Conservation (phyloP, 2,329 filamentous ascomycete genomes). For the Claviceps sorghi region DNA sequence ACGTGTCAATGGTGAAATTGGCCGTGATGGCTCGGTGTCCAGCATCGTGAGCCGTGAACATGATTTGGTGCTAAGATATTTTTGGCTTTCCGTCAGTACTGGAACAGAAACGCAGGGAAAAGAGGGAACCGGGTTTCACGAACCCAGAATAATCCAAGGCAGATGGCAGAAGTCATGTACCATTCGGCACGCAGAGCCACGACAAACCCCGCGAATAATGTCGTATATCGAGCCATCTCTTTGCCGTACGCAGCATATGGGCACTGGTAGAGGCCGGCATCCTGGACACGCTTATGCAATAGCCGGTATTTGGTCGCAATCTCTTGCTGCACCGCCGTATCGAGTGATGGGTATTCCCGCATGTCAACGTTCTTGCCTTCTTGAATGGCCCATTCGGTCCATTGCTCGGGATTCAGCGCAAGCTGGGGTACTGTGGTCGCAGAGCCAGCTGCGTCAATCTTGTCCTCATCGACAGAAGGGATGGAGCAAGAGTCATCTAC, state of each 20-base stretch:
- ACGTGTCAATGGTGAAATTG: constrained; percentile 41
- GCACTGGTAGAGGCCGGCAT: constrained; percentile 44
- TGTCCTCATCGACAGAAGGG: not conserved
- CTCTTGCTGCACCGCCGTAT: constrained; percentile 36
- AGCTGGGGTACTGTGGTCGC: not conserved
- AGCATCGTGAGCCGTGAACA: constrained; percentile 54
- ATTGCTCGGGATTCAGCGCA: constrained; percentile 12
- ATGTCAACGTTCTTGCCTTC: constrained; percentile 20
- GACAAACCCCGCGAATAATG: constrained; percentile 35
- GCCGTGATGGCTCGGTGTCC: constrained; percentile 49
- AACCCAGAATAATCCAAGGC: constrained; percentile 49
- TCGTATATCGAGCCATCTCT: constrained; percentile 39
- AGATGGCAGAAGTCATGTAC: constrained; percentile 42
- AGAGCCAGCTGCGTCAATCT: not conserved
- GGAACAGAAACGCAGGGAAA: too few species aligned
- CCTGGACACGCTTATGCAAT: constrained; percentile 39
- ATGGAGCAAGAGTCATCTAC: not conserved
- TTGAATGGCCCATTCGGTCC: constrained; percentile 22
- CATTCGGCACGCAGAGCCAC: constrained; percentile 31
- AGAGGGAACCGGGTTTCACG: constrained; percentile 5
- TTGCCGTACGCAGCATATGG: constrained; percentile 42
- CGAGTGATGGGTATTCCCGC: constrained; percentile 35
- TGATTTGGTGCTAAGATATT: constrained; percentile 45
- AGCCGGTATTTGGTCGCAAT: constrained; percentile 41
- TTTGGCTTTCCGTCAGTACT: constrained; percentile 7